These are phyloP conservation scores for Coprinopsis cinerea DNA, from an alignment of 768 basidiomycete genomes.

Conservation along the genomic window DNA sequence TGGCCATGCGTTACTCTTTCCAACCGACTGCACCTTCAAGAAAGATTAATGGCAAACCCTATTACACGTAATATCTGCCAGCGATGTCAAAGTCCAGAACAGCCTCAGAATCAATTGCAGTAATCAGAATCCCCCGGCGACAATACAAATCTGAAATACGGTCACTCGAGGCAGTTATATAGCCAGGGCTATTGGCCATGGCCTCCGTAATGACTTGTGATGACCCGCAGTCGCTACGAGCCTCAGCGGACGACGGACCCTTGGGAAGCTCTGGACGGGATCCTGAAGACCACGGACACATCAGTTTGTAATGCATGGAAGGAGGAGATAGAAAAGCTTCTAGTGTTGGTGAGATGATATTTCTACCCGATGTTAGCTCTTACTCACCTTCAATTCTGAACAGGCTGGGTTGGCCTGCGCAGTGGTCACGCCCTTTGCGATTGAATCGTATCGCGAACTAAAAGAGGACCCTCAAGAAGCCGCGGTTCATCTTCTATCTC, in stretches of 20 bases:
- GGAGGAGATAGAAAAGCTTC: constrained; percentile 6
- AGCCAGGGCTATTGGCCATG: no score
- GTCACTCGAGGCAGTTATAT: no score
- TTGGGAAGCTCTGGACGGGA: not conserved
- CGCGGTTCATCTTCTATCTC: not conserved
- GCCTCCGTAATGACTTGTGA: no score
- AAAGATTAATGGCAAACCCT: no score
- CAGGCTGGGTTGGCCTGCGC: constrained; percentile 3
- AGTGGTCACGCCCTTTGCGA: constrained; percentile 3
- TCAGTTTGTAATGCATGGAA: constrained; percentile 3
- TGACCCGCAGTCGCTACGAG: not conserved
- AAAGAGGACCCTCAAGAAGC: not conserved
- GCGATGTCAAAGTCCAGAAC: no score
- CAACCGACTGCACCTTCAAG: no score
- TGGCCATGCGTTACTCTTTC: no score
- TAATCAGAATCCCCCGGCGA: no score
- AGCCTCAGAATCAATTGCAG: no score
- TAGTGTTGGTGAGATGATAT: not conserved
- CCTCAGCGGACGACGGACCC: not conserved
- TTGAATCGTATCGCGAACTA: constrained; percentile 2
- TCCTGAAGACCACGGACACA: not conserved
- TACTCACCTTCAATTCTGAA: not conserved
- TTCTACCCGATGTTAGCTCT: not conserved
- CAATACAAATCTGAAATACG: no score
- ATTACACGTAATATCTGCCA: no score